Percentiles rank a stretch among this genome's conserved stretches.
Conservation (phyloP, 768 basidiomycete species). For the Steccherinum ochraceum region DNA sequence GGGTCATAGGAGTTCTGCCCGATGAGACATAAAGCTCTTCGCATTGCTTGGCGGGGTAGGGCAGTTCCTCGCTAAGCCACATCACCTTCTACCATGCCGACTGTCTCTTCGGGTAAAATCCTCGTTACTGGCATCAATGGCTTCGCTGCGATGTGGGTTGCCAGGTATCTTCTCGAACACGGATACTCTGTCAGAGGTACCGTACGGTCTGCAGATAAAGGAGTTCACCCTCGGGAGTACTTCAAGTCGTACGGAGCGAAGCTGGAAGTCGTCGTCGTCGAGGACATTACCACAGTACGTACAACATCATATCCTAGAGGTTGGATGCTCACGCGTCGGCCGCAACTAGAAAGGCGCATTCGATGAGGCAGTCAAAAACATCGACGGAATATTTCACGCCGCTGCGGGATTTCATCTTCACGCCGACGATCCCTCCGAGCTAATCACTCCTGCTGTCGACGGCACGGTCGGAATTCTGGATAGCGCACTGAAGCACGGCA, state of each 20-base stretch:
- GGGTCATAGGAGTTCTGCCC: no score
- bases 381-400: conserved; percentile 66
- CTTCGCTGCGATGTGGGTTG: conserved; percentile 57
- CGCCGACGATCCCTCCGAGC: conserved; percentile 35
- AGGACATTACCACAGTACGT: conserved; percentile 54
- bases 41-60: no score
- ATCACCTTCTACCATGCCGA: no score
- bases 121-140: conserved; percentile 58
- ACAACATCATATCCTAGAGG: no score
- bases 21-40: no score
- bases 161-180: conserved; percentile 46
- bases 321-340: background rate
- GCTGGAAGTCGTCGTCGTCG: conserved; percentile 59
- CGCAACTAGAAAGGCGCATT: conserved; percentile 53
- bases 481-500: conserved; percentile 43
- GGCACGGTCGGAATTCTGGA: conserved; percentile 63
- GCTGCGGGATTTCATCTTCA: conserved; percentile 28
- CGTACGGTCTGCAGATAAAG: conserved; percentile 57
- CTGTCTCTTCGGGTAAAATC: conserved; percentile 29
- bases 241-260: conserved; percentile 48
- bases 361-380: conserved; percentile 71
- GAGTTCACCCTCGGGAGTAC: conserved; percentile 42
- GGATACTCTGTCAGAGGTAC: conserved; percentile 63
- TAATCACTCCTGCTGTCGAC: conserved; percentile 64
- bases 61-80: no score